Conservation (phyloP, 345 rosid species). For the Camelina hispida region DNA sequence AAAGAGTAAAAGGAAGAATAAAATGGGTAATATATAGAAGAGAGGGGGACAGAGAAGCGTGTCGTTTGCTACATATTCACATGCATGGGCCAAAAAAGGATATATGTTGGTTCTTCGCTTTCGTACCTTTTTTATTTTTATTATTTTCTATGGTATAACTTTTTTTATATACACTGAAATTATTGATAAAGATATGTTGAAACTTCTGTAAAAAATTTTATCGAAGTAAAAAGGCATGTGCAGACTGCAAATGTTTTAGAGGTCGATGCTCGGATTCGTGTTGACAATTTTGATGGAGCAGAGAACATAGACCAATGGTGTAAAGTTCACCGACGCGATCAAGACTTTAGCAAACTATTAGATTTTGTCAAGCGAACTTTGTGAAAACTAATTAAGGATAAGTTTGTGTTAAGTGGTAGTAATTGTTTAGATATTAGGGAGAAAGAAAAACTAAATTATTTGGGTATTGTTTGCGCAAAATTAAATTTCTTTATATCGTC, state of each 20-base stretch:
- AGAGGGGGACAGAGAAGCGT: conserved; percentile 46
- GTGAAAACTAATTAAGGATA: background rate
- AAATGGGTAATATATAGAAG: conserved; percentile 15
- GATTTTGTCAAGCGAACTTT: background rate
- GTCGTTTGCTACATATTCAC: conserved; percentile 44
- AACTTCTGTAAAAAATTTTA: background rate
- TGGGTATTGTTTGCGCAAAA: background rate
- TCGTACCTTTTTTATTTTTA: conserved; percentile 2
- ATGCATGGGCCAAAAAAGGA: conserved; percentile 48
- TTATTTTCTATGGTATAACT: background rate
- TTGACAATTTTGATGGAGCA: conserved; percentile 29
- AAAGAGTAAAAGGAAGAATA: background rate
- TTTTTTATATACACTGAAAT: background rate
- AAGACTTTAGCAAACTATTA: conserved; percentile 10
- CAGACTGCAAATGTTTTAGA: conserved; percentile 15
- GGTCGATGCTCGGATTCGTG: conserved; percentile 11
- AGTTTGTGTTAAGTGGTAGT: background rate
- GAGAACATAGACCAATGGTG: conserved; percentile 21
- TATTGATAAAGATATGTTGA: background rate
- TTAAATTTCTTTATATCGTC: background rate
- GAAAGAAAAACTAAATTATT: background rate
- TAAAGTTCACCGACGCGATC: conserved; percentile 22
- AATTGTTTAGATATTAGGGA: background rate
- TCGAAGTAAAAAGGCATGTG: conserved; percentile 30
- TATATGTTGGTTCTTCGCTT: conserved; percentile 40